Conservation (phyloP, 2,329 filamentous ascomycete species). For the Botrytis paeoniae region DNA sequence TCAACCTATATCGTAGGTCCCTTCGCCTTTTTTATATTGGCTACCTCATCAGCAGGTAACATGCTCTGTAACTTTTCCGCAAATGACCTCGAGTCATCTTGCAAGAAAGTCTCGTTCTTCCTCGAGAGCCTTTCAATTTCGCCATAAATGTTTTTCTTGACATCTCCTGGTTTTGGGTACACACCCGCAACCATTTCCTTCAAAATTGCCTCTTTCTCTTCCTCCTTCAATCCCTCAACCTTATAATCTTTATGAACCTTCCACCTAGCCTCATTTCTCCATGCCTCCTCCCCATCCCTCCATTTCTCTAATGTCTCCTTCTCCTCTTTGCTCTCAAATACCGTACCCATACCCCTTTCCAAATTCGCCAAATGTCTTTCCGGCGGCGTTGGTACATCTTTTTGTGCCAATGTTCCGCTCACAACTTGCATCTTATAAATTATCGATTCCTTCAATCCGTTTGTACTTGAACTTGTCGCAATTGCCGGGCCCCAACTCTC, state of each 20-base stretch:
- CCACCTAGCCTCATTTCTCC: conserved; percentile 10
- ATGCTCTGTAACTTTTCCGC: conserved; percentile 33
- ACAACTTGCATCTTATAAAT: conserved; percentile 33
- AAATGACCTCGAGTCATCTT: conserved; percentile 32
- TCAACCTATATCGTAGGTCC: conserved; percentile 4
- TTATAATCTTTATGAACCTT: conserved; percentile 10
- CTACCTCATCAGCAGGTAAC: conserved; percentile 25
- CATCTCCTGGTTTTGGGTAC: conserved; percentile 29
- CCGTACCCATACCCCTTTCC: conserved; percentile 26
- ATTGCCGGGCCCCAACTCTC: conserved; percentile 28
- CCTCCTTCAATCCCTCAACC: conserved; percentile 20
- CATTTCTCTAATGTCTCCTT: conserved; percentile 16
- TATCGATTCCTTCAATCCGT: conserved; percentile 30
- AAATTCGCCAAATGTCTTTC: conserved; percentile 27
- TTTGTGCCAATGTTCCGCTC: conserved; percentile 26
- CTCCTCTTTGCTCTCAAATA: conserved; percentile 34
- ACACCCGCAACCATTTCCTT: conserved; percentile 35
- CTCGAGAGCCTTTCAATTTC: conserved; percentile 29
- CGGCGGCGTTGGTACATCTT: conserved; percentile 20
- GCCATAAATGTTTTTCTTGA: conserved; percentile 23
- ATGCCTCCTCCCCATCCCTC: conserved; percentile 11
- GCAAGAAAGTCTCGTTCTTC: conserved; percentile 37
- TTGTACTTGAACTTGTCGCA: conserved; percentile 25
- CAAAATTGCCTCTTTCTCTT: conserved; percentile 27
- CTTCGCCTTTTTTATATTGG: conserved; percentile 6